Evolutionary conservation across 2,329 filamentous ascomycete genomes (phyloP), one percentile per base, ranked within the genome.

Genomic region (Hymenoscyphus salicellus): DNA sequence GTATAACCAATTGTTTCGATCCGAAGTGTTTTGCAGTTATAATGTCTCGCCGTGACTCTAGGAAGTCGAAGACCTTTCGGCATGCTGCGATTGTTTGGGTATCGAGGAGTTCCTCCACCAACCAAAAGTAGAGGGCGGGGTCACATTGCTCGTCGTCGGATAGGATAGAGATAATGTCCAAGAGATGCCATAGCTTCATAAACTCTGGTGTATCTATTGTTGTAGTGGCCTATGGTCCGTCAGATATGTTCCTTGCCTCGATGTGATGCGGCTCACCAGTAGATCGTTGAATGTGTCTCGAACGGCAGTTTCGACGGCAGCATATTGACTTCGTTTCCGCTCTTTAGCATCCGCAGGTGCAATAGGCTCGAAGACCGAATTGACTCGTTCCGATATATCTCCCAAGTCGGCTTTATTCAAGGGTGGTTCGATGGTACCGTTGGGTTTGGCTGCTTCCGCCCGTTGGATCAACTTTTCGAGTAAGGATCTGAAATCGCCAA

Each of bases 1-100:
- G 80, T 69, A 98, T 95, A 64, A 96, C 88, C 52, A 98, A 80
- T 65, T 92, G 89, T 77, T 96, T 97, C 75, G 90, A 89, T 72
- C 88, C 88, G 73, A 93, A 92, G 72, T 93, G 86, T 76, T 83
- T 89, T 57, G 91, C 88, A 23, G 91, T 96, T 66, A 98, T 91
- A 49, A 89, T 86, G 76, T 98, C 93, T 73, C 95, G 86, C 65
- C 96, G 86, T 26, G 95, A 97, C 76, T 99, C 96, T 55, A 99
- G 84, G 73, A 93, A 99, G 75, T 96, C 93, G 75, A 99, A 98
- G 16, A 98, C 90, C 66, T 86, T 91, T 66, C 93, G 89, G 75
- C 95, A 99, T 36, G 92, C 93, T 28, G 92, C 86, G 52, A 97
- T 96, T 0, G 93, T 97, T 77, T 99, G 94, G 73, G 93, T 97